Evolutionary conservation across 257 asterid species (phyloP), one percentile per base, ranked within the genome.

Genomic region (Solanum pennellii): DNA sequence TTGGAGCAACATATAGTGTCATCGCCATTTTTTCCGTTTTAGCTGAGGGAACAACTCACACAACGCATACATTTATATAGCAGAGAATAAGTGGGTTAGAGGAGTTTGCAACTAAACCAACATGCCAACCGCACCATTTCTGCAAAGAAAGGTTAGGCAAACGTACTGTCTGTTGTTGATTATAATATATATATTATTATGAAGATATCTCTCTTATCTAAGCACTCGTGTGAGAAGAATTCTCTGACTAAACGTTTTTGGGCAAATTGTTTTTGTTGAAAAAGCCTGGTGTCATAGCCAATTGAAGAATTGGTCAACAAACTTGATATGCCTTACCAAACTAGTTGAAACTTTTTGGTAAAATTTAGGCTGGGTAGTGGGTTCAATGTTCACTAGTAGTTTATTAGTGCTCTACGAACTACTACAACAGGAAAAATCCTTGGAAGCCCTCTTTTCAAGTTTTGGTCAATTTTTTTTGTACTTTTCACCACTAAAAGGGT

Each of bases 81-180:
- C 31, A 62, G 69, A 5, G 60, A 2, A 82, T 85, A n/a, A 86
- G 95, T 94, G 98, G 98, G 92, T 92, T 93, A 90, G 97, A 74
- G 68, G 71, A 47, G 65, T 83, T 85, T 79, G 89, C 88, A 91
- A 91, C 97, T 92, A 89, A 89, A 86, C 91, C 93, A 87, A 83
- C 86, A 88, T 91, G 93, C 91, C 86, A 93, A 94, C 95, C 59
- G 88, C 88, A 93, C 93, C 92, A 90, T 84, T 91, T 87, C 69
- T 25, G 27, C 82, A 76, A 77, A 80, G 12, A 87, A 84, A 89
- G 87, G 91, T 93, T 93, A 93, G 98, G 97, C 95, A 76, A 82
- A 92, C 95, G 94, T 88, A 90, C 90, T 88, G 77, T 83, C 86
- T 82, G 45, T 49, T 82, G 29, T 82, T 16, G 18, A 27, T 45